Percentiles rank a stretch among this genome's conserved stretches.
These are phyloP conservation scores for Cladosporium halotolerans DNA, from an alignment of 2,329 filamentous ascomycete species.

Conservation along the genomic window DNA sequence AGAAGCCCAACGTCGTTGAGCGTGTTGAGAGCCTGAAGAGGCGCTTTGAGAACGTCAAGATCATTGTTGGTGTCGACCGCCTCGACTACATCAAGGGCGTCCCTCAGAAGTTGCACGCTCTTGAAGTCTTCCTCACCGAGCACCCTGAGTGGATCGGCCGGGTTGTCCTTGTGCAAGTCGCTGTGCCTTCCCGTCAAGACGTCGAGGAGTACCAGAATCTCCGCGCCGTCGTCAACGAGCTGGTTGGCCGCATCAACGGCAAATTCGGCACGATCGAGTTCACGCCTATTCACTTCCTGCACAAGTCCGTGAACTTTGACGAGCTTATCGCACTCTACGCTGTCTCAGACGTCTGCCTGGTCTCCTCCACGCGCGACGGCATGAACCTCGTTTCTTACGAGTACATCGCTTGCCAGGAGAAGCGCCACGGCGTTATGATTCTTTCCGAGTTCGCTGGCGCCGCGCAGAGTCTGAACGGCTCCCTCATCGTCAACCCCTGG, in stretches of 20 bases:
- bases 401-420: conserved; percentile 89
- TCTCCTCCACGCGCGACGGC: conserved; percentile 91
- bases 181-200: conserved; percentile 88
- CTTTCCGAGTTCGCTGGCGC: conserved; percentile 95
- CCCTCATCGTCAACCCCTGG: conserved; percentile 95
- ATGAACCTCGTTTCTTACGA: conserved; percentile 99
- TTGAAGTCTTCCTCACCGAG: conserved; percentile 94
- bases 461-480: conserved; percentile 88
- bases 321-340: conserved; percentile 92
- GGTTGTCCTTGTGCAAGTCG: conserved; percentile 91
- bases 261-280: conserved; percentile 96
- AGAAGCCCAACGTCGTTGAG: conserved; percentile 79
- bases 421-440: conserved; percentile 88
- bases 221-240: conserved; percentile 89
- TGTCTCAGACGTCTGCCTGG: conserved; percentile 84
- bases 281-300: conserved; percentile 97
- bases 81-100: conserved; percentile 99
- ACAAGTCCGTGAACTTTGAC: conserved; percentile 91
- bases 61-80: conserved; percentile 94
- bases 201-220: conserved; percentile 98
- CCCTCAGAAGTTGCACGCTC: conserved; percentile 90
- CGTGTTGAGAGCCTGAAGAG: conserved; percentile 77
- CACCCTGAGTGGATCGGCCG: conserved; percentile 98
- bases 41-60: conserved; percentile 92
- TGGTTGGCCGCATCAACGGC: conserved; percentile 94